Evolutionary conservation across 202 grass and related monocot genomes (phyloP).

Genomic region (Hordeum pubiflorum): DNA sequence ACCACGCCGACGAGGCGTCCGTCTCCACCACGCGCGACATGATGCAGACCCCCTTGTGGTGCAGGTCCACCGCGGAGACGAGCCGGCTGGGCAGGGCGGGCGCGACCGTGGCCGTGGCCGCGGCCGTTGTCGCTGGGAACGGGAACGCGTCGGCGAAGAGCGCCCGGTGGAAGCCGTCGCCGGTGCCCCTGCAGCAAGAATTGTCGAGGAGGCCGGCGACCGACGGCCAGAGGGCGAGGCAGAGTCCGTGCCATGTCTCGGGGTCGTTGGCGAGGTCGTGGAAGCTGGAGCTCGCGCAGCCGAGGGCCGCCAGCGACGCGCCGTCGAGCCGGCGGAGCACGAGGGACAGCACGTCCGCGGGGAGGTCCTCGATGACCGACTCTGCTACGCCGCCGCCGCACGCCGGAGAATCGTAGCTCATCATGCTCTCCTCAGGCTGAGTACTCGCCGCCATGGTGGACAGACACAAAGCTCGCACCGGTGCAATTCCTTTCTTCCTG

Average conservation of each 20-base stretch:
- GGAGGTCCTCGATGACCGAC: slow-evolving; percentile 59
- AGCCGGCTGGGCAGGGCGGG: slow-evolving; percentile 30
- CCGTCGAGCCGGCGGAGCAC: slow-evolving; percentile 53
- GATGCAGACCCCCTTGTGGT: slow-evolving; percentile 28
- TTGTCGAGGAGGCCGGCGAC: not conserved
- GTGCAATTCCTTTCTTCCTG: not conserved
- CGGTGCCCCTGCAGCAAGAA: not conserved
- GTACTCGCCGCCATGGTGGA: not conserved
- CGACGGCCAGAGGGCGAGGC: slow-evolving; percentile 62
- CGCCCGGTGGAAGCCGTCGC: slow-evolving; percentile 23
- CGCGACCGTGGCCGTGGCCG: not conserved
- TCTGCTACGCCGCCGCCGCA: not conserved
- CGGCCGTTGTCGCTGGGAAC: slow-evolving; percentile 20
- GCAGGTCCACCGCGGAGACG: slow-evolving; percentile 71
- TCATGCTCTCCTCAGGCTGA: not conserved
- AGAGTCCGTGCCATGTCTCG: slow-evolving; percentile 42
- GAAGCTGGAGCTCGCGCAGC: slow-evolving; percentile 47
- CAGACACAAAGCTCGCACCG: not conserved
- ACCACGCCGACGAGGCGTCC: slow-evolving; percentile 51
- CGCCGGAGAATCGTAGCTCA: not conserved
- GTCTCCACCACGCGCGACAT: slow-evolving; percentile 63
- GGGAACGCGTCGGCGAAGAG: slow-evolving; percentile 78
- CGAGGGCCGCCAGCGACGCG: slow-evolving; percentile 48
- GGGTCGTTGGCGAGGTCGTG: slow-evolving; percentile 39
- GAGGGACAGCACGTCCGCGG: slow-evolving; percentile 41